These are phyloP conservation scores for Mycena epipterygia DNA, from an alignment of 768 basidiomycete genomes.

Conservation along the genomic window DNA sequence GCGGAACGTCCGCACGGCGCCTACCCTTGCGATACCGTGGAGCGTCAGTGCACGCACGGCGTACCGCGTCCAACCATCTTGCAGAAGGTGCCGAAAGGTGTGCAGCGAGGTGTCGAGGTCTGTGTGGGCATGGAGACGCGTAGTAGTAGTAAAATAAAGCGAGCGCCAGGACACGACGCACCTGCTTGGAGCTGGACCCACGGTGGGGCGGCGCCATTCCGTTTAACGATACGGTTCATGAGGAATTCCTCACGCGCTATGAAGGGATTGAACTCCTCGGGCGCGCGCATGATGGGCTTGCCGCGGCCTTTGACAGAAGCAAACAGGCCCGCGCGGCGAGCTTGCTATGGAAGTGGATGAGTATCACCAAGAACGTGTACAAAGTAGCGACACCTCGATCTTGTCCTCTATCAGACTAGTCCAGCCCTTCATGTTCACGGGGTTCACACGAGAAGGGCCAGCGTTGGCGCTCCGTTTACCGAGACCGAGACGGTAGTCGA, in stretches of 20 bases:
- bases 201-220: constrained; percentile 86
- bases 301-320: constrained; percentile 78
- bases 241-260: constrained; percentile 85
- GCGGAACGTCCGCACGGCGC: constrained; percentile 56
- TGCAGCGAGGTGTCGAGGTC: constrained; percentile 76
- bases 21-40: constrained; percentile 6
- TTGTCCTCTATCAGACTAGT: constrained; percentile 80
- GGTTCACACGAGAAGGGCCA: constrained; percentile 56
- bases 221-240: constrained; percentile 88
- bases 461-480: constrained; percentile 31
- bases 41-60: constrained; percentile 73
- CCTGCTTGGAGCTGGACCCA: constrained; percentile 89
- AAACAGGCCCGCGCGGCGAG: constrained; percentile 76
- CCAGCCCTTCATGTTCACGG: constrained; percentile 82
- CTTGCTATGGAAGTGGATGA: constrained; percentile 59
- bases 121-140: constrained; percentile 39
- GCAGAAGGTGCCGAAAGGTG: constrained; percentile 75
- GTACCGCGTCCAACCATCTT: constrained; percentile 81
- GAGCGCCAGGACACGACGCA: constrained; percentile 43
- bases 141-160: background rate
- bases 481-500: constrained; percentile 83
- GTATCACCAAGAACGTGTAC: background rate
- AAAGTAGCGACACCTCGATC: constrained; percentile 71
- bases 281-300: constrained; percentile 51
- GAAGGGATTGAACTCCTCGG: constrained; percentile 64